Conservation (phyloP, 441 rosid species). For the Populus hybrid region DNA sequence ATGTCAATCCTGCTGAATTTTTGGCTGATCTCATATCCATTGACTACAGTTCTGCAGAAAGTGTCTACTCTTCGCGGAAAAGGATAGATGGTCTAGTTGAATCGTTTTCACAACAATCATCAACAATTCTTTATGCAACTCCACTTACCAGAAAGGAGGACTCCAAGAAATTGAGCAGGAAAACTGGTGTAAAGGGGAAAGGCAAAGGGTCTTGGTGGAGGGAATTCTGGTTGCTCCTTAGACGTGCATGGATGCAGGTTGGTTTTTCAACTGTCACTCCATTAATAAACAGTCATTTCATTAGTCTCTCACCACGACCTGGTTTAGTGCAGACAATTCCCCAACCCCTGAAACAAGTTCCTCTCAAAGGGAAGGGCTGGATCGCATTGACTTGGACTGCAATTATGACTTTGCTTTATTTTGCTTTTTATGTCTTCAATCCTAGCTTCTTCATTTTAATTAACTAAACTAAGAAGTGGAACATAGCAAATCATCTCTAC, state of each 20-base stretch:
- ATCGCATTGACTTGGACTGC: not conserved
- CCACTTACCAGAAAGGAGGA: slow-evolving; percentile 44
- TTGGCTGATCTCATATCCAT: slow-evolving; percentile 95
- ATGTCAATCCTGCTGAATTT: slow-evolving; percentile 95
- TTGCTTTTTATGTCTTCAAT: not conserved
- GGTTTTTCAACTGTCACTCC: slow-evolving; percentile 21
- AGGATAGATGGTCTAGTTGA: slow-evolving; percentile 88
- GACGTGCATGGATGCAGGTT: slow-evolving; percentile 98
- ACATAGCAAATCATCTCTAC: slow-evolving; percentile 9
- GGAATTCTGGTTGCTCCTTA: slow-evolving; percentile 81
- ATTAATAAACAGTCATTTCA: not conserved
- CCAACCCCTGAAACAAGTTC: not conserved
- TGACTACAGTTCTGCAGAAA: slow-evolving; percentile 84
- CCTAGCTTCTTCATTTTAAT: slow-evolving; percentile 3
- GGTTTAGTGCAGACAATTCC: not conserved
- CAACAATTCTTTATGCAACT: slow-evolving; percentile 60
- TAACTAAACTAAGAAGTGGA: slow-evolving; percentile 2
- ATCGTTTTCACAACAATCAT: slow-evolving; percentile 59
- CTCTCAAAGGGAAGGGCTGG: not conserved
- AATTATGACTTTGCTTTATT: not conserved
- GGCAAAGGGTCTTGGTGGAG: slow-evolving; percentile 74
- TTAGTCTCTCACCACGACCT: slow-evolving; percentile 8
- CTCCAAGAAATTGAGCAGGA: slow-evolving; percentile 34
- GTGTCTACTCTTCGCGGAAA: slow-evolving; percentile 71
- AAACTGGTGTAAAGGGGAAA: slow-evolving; percentile 33